phyloP scores from a whole-genome alignment of 345 rosid genomes.

The Eucalyptus curtisii region DNA sequence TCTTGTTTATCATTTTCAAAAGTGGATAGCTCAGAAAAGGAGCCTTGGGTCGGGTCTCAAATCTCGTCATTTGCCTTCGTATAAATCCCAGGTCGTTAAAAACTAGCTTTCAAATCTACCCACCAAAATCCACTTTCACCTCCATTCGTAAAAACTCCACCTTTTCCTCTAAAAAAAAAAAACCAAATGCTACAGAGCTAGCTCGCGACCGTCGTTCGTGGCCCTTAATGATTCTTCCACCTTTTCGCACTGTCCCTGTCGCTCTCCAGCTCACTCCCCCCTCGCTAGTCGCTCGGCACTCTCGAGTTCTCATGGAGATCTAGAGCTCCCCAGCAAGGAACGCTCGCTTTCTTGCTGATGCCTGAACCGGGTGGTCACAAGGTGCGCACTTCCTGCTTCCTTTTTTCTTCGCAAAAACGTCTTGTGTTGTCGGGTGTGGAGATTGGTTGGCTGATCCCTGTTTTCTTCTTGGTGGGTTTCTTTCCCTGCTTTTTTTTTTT shows the following conservation, averaged over 20 bases:
- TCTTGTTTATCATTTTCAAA: neutral
- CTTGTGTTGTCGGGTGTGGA: neutral
- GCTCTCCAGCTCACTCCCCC: neutral
- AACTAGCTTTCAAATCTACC: neutral
- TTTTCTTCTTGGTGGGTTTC: neutral
- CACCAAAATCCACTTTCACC: neutral
- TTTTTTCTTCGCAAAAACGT: neutral
- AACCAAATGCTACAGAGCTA: no score
- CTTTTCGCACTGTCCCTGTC: neutral
- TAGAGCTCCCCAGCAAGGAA: neutral
- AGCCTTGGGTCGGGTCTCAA: neutral
- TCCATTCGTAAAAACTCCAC: neutral
- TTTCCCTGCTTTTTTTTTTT: neutral
- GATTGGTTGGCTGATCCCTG: neutral
- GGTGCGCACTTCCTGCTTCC: neutral
- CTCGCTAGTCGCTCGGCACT: neutral
- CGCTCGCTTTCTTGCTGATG: neutral
- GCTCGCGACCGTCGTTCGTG: neutral
- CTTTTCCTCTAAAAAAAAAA: neutral
- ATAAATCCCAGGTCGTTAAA: neutral
- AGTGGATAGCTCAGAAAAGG: neutral
- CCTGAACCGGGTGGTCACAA: neutral
- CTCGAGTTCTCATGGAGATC: neutral
- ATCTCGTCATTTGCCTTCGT: neutral
- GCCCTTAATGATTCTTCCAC: neutral